Evolutionary conservation across 2,329 filamentous ascomycete genomes (phyloP).

Genomic region (Aspergillus pseudoglaucus): DNA sequence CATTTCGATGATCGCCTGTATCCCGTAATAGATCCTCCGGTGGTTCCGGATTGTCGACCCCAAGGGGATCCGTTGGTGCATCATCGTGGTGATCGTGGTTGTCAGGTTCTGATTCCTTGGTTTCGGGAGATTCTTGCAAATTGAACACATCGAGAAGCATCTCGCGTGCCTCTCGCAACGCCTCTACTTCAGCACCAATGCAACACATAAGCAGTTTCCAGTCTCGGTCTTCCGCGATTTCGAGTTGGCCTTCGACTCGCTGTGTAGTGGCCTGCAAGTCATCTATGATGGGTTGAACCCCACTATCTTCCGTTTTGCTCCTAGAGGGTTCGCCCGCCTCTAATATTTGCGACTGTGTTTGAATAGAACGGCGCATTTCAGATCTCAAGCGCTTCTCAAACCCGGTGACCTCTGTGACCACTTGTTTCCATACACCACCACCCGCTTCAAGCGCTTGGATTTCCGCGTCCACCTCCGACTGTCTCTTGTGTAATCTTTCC

Average conservation of each 20-base stretch:
- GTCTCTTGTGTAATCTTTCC: constrained; percentile 38
- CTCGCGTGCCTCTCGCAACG: constrained; percentile 37
- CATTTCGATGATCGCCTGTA: constrained; percentile 14
- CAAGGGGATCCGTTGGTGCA: constrained; percentile 13
- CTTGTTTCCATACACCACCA: constrained; percentile 52
- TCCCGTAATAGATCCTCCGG: constrained; percentile 32
- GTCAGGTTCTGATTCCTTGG: background rate
- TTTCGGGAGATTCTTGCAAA: constrained; percentile 10
- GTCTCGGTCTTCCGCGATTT: constrained; percentile 45
- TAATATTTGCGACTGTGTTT: constrained; percentile 15
- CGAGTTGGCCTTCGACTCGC: constrained; percentile 44
- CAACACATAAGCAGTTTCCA: constrained; percentile 59
- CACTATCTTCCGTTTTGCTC: constrained; percentile 15
- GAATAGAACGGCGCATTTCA: constrained; percentile 27
- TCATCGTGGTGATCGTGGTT: constrained; percentile 5
- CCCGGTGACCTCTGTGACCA: constrained; percentile 44
- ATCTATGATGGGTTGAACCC: constrained; percentile 29
- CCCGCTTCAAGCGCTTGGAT: constrained; percentile 54
- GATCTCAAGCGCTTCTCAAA: constrained; percentile 40
- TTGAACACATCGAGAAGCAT: constrained; percentile 32
- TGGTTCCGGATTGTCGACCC: constrained; percentile 27
- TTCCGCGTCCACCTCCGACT: constrained; percentile 46
- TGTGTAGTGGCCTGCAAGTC: constrained; percentile 43
- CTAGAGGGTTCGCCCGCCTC: constrained; percentile 6
- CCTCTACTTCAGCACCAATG: constrained; percentile 57